Percentiles rank a stretch among this genome's conserved stretches.
Evolutionary conservation across 805 yeast species (phyloP).

Genomic region (Lipomyces anomalus): DNA sequence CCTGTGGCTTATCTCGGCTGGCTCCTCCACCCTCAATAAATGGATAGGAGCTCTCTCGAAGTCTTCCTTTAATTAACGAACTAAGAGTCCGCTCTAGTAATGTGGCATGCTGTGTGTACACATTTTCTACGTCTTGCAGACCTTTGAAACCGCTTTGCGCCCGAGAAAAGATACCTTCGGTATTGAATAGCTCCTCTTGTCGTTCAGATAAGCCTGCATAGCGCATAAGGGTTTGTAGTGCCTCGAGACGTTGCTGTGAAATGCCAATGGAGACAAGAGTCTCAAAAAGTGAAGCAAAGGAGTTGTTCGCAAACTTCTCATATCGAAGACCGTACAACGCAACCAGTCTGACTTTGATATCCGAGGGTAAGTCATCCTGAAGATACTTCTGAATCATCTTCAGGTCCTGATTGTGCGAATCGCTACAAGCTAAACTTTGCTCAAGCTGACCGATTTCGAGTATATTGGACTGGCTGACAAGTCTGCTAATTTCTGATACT

Average conservation of each 20-base stretch:
- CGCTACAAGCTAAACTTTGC: conserved; percentile 71
- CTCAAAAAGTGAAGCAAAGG: conserved; percentile 29
- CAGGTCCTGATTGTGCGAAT: conserved; percentile 52
- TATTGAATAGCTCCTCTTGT: conserved; percentile 37
- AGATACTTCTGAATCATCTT: conserved; percentile 53
- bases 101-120: conserved; percentile 90
- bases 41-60: conserved; percentile 40
- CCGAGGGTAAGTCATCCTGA: conserved; percentile 37
- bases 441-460: conserved; percentile 89
- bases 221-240: conserved; percentile 44
- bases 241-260: conserved; percentile 36
- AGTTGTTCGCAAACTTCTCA: conserved; percentile 43
- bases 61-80: conserved; percentile 39
- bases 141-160: conserved; percentile 42
- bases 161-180: conserved; percentile 37
- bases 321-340: conserved; percentile 70
- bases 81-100: conserved; percentile 49
- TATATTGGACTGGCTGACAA: conserved; percentile 53
- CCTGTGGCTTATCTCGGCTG: conserved; percentile 33
- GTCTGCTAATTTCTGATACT: conserved; percentile 77
- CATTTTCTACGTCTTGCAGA: conserved; percentile 42
- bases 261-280: conserved; percentile 35
- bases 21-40: conserved; percentile 38
- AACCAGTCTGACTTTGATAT: conserved; percentile 63
- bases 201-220: conserved; percentile 44